A percentile compares a stretch with the other conserved stretches of the same genome.
Evolutionary conservation across 208 protist species (phyloP).

Genomic region (Angomonas ambiguus): DNA sequence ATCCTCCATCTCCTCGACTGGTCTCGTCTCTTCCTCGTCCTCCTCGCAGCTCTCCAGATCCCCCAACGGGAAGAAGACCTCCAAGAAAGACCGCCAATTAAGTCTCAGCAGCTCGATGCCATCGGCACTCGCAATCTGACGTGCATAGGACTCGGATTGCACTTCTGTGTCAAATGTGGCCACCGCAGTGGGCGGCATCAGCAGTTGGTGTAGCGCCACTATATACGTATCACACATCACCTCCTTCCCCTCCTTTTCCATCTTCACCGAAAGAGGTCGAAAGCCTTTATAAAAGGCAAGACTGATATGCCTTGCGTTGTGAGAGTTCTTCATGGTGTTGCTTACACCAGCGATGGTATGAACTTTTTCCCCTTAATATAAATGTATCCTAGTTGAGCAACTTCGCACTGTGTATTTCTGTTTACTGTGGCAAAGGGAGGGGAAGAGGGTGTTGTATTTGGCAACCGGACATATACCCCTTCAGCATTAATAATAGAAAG

Average conservation of each 20-base stretch:
- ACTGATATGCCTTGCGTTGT: background rate
- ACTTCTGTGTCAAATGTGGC: slow-evolving; percentile 26
- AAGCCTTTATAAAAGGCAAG: slow-evolving; percentile 51
- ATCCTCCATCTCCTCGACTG: background rate
- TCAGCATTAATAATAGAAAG: too few species aligned
- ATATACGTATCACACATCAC: slow-evolving; percentile 40
- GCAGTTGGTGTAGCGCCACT: slow-evolving; percentile 58
- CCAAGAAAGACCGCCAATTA: slow-evolving; percentile 64
- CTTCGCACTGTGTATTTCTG: background rate
- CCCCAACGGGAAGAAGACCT: slow-evolving; percentile 46
- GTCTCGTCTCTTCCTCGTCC: background rate
- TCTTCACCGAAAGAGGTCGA: slow-evolving; percentile 5
- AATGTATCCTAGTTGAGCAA: too few species aligned
- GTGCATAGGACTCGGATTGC: slow-evolving; percentile 57
- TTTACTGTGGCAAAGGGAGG: slow-evolving; percentile 6
- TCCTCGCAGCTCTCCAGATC: background rate
- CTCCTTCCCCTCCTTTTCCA: background rate
- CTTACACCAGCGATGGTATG: too few species aligned
- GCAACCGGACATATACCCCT: too few species aligned
- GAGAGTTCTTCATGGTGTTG: too few species aligned
- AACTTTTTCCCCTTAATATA: too few species aligned
- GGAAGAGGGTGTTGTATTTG: slow-evolving; percentile 21
- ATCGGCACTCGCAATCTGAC: slow-evolving; percentile 41
- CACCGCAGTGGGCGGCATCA: slow-evolving; percentile 52
- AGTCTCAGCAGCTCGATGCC: slow-evolving; percentile 63